phyloP scores from a whole-genome alignment of 805 yeast genomes.

The Metschnikowia borealis region DNA sequence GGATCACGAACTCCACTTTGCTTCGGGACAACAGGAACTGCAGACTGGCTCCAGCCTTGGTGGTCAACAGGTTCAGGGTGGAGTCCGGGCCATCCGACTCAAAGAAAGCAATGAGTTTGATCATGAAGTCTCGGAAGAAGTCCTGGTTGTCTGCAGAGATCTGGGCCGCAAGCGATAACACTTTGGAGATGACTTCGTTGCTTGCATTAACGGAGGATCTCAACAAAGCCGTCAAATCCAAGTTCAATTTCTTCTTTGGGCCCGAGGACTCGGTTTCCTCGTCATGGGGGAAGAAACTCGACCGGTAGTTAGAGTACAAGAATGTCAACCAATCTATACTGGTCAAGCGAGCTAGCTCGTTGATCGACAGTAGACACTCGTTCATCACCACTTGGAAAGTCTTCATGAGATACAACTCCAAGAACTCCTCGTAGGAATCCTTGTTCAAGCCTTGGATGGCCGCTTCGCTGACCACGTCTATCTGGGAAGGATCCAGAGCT shows the following conservation, averaged over 20 bases:
- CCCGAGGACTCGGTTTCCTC: slow-evolving; percentile 10
- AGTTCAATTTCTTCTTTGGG: slow-evolving; percentile 15
- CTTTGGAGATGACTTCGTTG: slow-evolving; percentile 72
- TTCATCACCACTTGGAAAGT: slow-evolving; percentile 68
- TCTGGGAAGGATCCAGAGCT: slow-evolving; percentile 6
- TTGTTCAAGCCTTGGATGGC: slow-evolving; percentile 44
- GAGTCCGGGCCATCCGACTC: slow-evolving; percentile 48
- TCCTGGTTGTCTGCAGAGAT: slow-evolving; percentile 73
- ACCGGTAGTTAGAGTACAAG: slow-evolving; percentile 62
- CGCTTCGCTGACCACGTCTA: slow-evolving; percentile 47
- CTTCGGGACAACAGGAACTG: slow-evolving; percentile 48
- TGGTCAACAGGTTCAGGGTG: neutral
- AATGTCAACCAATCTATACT: slow-evolving; percentile 87
- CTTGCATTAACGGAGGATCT: slow-evolving; percentile 67
- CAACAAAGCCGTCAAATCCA: slow-evolving; percentile 70
- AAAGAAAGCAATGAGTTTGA: slow-evolving; percentile 64
- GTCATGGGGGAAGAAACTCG: slow-evolving; percentile 30
- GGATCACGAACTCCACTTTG: slow-evolving; percentile 66
- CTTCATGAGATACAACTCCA: slow-evolving; percentile 38
- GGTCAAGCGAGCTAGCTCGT: slow-evolving; percentile 77
- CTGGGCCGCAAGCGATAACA: slow-evolving; percentile 66
- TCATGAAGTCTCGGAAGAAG: slow-evolving; percentile 72
- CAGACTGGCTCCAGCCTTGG: neutral
- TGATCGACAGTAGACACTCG: slow-evolving; percentile 46
- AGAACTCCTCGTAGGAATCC: slow-evolving; percentile 39